Evolutionary conservation across 2,329 filamentous ascomycete genomes (phyloP).

Genomic region (Hypoxylon sp.): DNA sequence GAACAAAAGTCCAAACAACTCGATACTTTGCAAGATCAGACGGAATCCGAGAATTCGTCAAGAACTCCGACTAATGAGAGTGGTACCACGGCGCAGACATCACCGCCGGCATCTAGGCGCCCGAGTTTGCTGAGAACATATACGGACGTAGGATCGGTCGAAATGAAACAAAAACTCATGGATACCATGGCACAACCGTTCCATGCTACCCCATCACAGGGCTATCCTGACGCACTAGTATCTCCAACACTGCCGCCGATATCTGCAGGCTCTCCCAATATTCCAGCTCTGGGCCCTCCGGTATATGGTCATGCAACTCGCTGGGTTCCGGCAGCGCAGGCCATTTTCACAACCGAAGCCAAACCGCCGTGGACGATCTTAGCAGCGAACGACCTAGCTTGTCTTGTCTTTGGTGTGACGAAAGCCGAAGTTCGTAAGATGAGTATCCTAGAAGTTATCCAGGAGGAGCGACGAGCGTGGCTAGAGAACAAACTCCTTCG

Average conservation of each 20-base stretch:
- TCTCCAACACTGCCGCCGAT: conserved; percentile 62
- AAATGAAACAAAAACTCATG: conserved; percentile 84
- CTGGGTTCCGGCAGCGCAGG: conserved; percentile 91
- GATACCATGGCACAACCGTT: conserved; percentile 90
- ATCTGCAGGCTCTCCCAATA: conserved; percentile 56
- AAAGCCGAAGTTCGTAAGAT: conserved; percentile 93
- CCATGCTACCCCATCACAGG: conserved; percentile 62
- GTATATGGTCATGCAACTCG: conserved; percentile 91
- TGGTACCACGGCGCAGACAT: conserved; percentile 64
- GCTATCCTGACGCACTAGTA: conserved; percentile 53
- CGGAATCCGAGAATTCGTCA: conserved; percentile 64
- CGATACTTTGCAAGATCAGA: conserved; percentile 41
- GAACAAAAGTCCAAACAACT: conserved; percentile 35
- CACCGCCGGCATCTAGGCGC: conserved; percentile 70
- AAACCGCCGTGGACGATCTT: conserved; percentile 95
- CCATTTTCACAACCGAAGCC: conserved; percentile 96
- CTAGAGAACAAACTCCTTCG: conserved; percentile 85
- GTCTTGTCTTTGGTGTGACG: conserved; percentile 98
- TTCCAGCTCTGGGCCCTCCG: conserved; percentile 66
- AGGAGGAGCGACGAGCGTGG: conserved; percentile 90
- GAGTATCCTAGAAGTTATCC: conserved; percentile 94
- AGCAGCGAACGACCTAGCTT: conserved; percentile 95
- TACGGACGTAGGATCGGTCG: conserved; percentile 82
- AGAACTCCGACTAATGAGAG: conserved; percentile 70
- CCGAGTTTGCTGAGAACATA: conserved; percentile 85